Base-by-base conservation (phyloP, 75 land plant species). In the Isoetes taiwanensis region DNA sequence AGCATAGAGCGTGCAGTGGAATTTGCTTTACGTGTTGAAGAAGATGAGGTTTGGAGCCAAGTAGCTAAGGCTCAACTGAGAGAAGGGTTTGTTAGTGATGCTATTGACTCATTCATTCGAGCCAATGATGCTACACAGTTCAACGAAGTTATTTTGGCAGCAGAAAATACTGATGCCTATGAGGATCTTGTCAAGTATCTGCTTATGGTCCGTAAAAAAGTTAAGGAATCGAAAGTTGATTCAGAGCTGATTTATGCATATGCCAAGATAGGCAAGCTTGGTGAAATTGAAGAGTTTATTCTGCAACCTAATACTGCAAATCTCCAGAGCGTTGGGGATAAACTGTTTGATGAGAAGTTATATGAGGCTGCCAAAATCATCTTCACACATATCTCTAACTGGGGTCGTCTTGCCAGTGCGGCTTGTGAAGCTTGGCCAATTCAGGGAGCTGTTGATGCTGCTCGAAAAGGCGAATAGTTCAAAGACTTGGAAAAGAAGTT, bases 371-470 rank as follows among this genome's bases (percentile, higher is more conserved):
- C 97, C 17, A 91, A 91, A 48, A 83, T 91, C 19, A 87, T 91
- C 42, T 91, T 74, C 65, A 77, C 87, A 24, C 85, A 80, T 63
- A 91, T 91, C 30, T 91, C 95, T 34, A 91, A 90, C 83, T 90
- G 97, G 97, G 87, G 79, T 21, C 77, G 85, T 53, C 69, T 91
- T 59, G 97, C 97, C 2, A 58, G 73, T 34, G 87, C 97, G 20
- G 80, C 87, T 32, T 94, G 86, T 23, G 87, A 81, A 73, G 70
- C 87, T 28, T 69, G 61, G 12, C 98, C 86, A 30, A 87, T 87
- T 66, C 98, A 93, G 74, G 90, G 90, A 35, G 98, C 95, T 41
- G 98, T 93, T 33, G 98, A 93, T 87, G 94, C 98, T 34, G 98
- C 95, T 56, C 68, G 98, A 6, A 93, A 46, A 86, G 63, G 94